phyloP scores from a whole-genome alignment of 2,329 filamentous ascomycete species.

The Colletotrichum simmondsii region DNA sequence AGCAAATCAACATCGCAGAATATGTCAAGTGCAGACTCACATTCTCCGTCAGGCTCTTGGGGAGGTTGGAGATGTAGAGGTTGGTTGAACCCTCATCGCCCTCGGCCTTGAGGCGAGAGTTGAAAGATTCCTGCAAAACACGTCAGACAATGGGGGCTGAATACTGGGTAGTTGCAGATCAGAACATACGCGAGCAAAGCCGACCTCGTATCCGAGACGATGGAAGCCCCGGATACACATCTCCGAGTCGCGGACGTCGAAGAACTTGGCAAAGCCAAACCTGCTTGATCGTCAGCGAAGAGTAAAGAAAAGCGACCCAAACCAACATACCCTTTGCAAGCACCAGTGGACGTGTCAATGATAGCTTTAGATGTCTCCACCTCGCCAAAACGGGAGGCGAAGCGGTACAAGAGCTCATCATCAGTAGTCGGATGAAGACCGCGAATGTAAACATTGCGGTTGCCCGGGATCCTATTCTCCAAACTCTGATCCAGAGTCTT shows the following conservation, averaged over 20 bases:
- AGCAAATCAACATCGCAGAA: background rate
- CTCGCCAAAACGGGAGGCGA: constrained; percentile 87
- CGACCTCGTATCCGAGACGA: constrained; percentile 94
- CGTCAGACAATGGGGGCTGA: constrained; percentile 39
- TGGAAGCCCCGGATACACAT: constrained; percentile 97
- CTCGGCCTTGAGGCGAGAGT: constrained; percentile 96
- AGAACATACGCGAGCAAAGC: constrained; percentile 84
- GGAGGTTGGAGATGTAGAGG: constrained; percentile 96
- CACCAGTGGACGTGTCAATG: constrained; percentile 91
- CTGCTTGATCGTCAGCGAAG: constrained; percentile 59
- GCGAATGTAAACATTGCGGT: constrained; percentile 98
- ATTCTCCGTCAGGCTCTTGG: constrained; percentile 90
- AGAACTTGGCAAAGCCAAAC: constrained; percentile 98
- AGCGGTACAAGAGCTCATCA: constrained; percentile 85
- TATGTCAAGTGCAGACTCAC: constrained; percentile 60
- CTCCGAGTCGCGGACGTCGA: constrained; percentile 87
- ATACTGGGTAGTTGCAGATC: background rate
- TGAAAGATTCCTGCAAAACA: constrained; percentile 87
- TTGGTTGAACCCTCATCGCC: constrained; percentile 92
- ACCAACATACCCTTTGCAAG: constrained; percentile 88
- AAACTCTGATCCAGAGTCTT: constrained; percentile 94
- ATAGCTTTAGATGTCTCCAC: constrained; percentile 99
- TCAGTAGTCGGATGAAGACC: constrained; percentile 95
- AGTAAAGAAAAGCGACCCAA: constrained; percentile 7
- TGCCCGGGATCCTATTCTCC: constrained; percentile 89